Evolutionary conservation across 2,329 filamentous ascomycete genomes (phyloP), one percentile per base, ranked within the genome.

Genomic region (Didymella sp.): DNA sequence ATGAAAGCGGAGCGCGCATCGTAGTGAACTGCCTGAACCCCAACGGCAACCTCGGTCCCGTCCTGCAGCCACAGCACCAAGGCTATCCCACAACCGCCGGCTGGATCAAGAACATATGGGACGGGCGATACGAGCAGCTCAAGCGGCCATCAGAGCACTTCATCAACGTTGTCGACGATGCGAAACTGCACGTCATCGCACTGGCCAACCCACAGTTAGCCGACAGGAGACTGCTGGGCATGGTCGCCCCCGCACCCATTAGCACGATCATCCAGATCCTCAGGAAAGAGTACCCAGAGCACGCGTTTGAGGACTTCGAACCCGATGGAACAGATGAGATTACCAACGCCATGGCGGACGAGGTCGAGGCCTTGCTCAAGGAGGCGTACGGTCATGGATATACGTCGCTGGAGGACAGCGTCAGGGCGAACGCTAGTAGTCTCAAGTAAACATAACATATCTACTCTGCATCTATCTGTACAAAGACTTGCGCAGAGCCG

Each of bases 191-290:
- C 37, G 75, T 86, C 2, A 80, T 81, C 2, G 84, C 80, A 0
- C 71, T 83, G 7, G 73, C 85, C 0, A 73, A 83, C 21, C 73
- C 76, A 0, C 73, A 76, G 0, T 77, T 85, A 0, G 58, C 71
- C 2, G 76, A 77, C 0, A 79, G 87, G 63, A 79, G 85, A 1
- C 67, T 88, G 8, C 85, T 86, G 63, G 85, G 75, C 1, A 84
- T 82, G 49, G 82, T 80, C 0, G 72, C 76, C 1, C 77, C 77
- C 0, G 81, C 77, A 53, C 82, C 75, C 42, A 82, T 78, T 70
- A 81, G 82, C 19, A 64, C 77, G 2, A 61, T 84, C 15, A 59
- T 83, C 9, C 62, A 55, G 0, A 68, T 77, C 9, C 65, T 80
- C 37, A 67, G 75, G 25, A 73, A 76, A 40, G 25, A 76, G 3